Evolutionary conservation across 192 early-diverging fungal genomes (phyloP).

Genomic region (Backusella mclennaniae): DNA sequence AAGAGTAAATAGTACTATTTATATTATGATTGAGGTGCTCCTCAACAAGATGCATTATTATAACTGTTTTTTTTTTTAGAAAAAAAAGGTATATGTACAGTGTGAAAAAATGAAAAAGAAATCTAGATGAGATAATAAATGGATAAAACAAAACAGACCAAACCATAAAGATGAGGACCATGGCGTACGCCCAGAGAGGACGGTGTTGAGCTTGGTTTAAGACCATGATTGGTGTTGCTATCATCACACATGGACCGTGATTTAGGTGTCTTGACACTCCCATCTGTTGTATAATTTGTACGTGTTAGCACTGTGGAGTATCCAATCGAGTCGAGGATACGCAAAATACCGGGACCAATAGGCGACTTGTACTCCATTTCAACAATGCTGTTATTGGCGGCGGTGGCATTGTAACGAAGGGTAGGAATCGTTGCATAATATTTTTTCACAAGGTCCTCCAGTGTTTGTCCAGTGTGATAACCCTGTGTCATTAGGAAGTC

Average conservation of each 20-base stretch:
- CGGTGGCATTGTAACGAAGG: conserved; percentile 19
- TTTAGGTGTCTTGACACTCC: conserved; percentile 8
- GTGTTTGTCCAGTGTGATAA: conserved; percentile 16
- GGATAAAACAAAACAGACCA: background rate
- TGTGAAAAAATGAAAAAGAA: background rate
- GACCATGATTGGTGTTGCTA: conserved; percentile 10
- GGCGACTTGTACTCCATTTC: conserved; percentile 21
- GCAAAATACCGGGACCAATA: conserved; percentile 36
- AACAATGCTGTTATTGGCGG: background rate
- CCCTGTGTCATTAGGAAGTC: conserved; percentile 32
- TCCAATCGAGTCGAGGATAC: conserved; percentile 35
- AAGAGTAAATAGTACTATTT: too few relatives aligned
- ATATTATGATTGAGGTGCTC: too few relatives aligned
- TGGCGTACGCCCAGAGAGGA: background rate
- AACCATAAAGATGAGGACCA: background rate
- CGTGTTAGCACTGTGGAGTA: conserved; percentile 30
- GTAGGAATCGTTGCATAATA: conserved; percentile 7
- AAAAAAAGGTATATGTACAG: background rate
- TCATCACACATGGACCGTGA: conserved; percentile 23
- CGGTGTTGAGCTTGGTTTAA: background rate
- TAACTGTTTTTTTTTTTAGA: background rate
- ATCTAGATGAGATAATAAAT: background rate
- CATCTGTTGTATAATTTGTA: conserved; percentile 19
- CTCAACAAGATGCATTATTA: too few relatives aligned
- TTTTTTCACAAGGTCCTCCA: conserved; percentile 20